Evolutionary conservation across 2,329 filamentous ascomycete genomes (phyloP), one percentile per base, ranked within the genome.

Genomic region (Fusarium nisikadoi): DNA sequence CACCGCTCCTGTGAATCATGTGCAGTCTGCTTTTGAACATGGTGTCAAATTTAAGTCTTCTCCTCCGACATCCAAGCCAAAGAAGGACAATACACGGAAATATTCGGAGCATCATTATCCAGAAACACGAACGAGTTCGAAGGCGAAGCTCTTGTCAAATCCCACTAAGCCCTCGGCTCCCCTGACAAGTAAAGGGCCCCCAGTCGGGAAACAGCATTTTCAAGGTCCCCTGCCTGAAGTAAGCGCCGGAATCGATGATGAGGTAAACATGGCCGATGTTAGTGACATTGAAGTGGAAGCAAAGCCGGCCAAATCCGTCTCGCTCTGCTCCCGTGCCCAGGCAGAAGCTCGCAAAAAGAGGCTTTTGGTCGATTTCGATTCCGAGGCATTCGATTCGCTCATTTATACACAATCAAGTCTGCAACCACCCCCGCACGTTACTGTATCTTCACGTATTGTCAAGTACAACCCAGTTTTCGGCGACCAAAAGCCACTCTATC

Each of bases 361-460:
- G 35, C 52, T 54, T 31, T 12, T 68, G 33, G 65, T 65, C 43
- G 56, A 45, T 8, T 78, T 77, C 50, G 54, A 78, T 54, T 74
- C 79, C 6, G 63, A 58, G 16, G 78, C 77, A 20, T 82, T 85
- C 38, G 83, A 85, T 62, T 68, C 75, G 6, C 75, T 79, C 17
- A 84, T 85, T 36, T 85, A 85, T 62, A 75, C 77, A 35, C 81
- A 83, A 43, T 77, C 73, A 23, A 70, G 71, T n/a, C 57, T 70
- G 29, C 66, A 43, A 17, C 76, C 79, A 19, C 80, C 79, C 20
- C 35, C 47, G 1, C 74, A 71, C 17, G 70, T 80, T n/a, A 14
- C 39, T 31, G 14, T 76, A 7, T 25, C 59, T 20, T 25, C 62
- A 10, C 67, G 41, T 20, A 36, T 46, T 33, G 31, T 38, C n/a